Base-by-base conservation (phyloP, 768 basidiomycete species). In the Favolaschia claudopus region DNA sequence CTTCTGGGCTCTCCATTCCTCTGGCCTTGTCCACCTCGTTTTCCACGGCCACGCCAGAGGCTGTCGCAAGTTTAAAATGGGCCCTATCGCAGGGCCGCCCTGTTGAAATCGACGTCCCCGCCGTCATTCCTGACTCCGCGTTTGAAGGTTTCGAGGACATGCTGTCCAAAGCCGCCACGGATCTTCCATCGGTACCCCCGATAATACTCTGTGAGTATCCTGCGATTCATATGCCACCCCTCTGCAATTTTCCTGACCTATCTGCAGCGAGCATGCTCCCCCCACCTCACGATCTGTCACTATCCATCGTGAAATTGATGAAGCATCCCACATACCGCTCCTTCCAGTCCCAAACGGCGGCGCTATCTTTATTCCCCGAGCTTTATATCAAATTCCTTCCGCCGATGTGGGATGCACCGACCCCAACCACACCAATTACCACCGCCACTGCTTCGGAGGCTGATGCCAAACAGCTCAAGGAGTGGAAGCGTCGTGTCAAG, bases 241-340 rank as follows among this genome's bases (percentile, higher is more conserved):
- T 31, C 45, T 40, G 65, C 31, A 62, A 49, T 46, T 59, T n/a
- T 59, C 38, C 38, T 59, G n/a, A 49, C 49, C 56, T 31, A 42
- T 33, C 46, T 44, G 42, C 69, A 95, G 93, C 89, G 49, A 93
- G 92, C 70, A 73, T 92, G 37, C 80, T 95, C 10, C 93, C 92
- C 39, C 93, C 93, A 33, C 89, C 92, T 1, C 85, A 90, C 63
- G 86, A 87, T 63, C 79, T 91, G 33, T 76, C 83, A 48, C 70
- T 89, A 39, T 89, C 92, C 1, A 88, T 92, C 57, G 89, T 92
- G 36, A 87, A 89, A 72, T 77, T 93, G 70, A 88, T 93, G 81
- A 89, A 85, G 44, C 89, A 93, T 66, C 87, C 90, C 2, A 81
- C 82, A 1, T 94, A 93, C 69, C 79, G 80, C 27, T 82, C 84